Conservation (phyloP, 805 yeast genomes). For the Candida nitratophila region DNA sequence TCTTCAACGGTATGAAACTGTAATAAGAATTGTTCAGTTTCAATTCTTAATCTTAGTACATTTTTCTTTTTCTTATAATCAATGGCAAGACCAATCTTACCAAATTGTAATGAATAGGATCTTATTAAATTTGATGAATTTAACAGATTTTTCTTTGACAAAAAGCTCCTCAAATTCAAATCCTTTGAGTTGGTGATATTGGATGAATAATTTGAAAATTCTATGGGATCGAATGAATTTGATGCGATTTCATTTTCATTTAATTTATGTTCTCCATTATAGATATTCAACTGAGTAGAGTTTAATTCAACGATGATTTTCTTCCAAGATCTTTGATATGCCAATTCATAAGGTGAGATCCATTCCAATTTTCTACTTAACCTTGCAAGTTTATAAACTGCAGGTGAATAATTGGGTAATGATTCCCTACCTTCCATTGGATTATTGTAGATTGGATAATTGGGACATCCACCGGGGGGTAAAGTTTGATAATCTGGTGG, state of each 20-base stretch:
- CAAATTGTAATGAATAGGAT: constrained; percentile 77
- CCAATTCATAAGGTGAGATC: constrained; percentile 67
- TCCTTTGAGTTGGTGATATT: constrained; percentile 21
- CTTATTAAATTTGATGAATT: constrained; percentile 35
- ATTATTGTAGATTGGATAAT: constrained; percentile 27
- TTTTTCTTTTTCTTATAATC: constrained; percentile 71
- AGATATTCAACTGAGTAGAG: constrained; percentile 79
- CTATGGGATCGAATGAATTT: no score
- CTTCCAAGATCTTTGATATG: constrained; percentile 67
- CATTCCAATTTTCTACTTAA: constrained; percentile 67
- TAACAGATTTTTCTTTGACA: constrained; percentile 19
- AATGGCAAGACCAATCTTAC: constrained; percentile 75
- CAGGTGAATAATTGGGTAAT: constrained; percentile 62
- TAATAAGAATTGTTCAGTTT: constrained; percentile 73
- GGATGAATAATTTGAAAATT: constrained; percentile 17
- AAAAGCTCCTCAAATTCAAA: constrained; percentile 15
- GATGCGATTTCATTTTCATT: constrained; percentile 6
- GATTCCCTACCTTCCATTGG: constrained; percentile 26
- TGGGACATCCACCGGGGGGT: constrained; percentile 28
- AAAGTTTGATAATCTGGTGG: constrained; percentile 31
- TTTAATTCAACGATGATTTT: constrained; percentile 64
- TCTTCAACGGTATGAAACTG: constrained; percentile 56
- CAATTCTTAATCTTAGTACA: constrained; percentile 71
- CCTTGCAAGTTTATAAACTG: constrained; percentile 52
- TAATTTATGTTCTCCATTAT: constrained; percentile 28